Evolutionary conservation across 805 yeast species (phyloP).

Genomic region (Pichia kluyveri): DNA sequence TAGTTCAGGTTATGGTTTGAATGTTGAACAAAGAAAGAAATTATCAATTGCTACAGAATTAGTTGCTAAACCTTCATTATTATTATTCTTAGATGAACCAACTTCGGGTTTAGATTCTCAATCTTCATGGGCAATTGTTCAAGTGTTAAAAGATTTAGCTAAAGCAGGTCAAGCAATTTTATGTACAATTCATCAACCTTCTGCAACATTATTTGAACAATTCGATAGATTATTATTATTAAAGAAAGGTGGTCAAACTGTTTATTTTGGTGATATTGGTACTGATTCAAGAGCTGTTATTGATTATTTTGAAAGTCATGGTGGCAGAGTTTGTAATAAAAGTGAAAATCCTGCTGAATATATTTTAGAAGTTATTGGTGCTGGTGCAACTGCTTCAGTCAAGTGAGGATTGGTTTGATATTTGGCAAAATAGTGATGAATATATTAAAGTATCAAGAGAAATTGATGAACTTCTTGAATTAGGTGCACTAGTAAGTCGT

Average conservation of each 20-base stretch:
- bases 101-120: conserved; percentile 54
- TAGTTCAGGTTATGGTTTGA: conserved; percentile 37
- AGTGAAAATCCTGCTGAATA: conserved; percentile 71
- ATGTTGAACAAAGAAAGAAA: conserved; percentile 47
- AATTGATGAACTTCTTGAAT: conserved; percentile 22
- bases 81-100: conserved; percentile 51
- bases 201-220: conserved; percentile 35
- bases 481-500: conserved; percentile 2
- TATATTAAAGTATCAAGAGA: conserved; percentile 20
- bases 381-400: conserved; percentile 64
- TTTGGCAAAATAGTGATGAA: conserved; percentile 39
- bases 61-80: conserved; percentile 44
- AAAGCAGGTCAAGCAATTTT: conserved; percentile 49
- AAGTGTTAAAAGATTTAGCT: conserved; percentile 40
- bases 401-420: conserved; percentile 51
- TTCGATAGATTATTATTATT: conserved; percentile 33
- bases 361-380: conserved; percentile 67
- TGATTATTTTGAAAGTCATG: conserved; percentile 38
- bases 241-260: conserved; percentile 45
- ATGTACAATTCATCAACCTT: conserved; percentile 49
- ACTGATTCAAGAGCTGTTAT: conserved; percentile 32
- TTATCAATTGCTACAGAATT: conserved; percentile 48
- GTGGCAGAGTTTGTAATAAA: conserved; percentile 57
- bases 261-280: conserved; percentile 47
- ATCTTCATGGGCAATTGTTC: conserved; percentile 51